Evolutionary conservation across 1,284 basidiomycete genomes (phyloP).

Genomic region (Omphalotus olearius): DNA sequence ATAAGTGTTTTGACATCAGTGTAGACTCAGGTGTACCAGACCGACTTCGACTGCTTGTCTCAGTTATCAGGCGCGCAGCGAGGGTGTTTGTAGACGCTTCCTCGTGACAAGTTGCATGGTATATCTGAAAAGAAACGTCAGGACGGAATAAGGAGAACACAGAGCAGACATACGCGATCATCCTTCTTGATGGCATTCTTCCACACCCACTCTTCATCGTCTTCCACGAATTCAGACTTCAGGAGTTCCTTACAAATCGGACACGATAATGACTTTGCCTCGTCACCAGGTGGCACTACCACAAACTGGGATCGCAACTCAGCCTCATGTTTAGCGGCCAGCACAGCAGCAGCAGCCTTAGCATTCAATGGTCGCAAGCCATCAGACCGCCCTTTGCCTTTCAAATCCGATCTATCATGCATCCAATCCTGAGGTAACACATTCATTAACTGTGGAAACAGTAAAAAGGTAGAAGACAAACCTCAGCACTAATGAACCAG

Average conservation of each 20-base stretch:
- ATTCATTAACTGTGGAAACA: conserved; percentile 17
- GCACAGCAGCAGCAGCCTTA: conserved; percentile 60
- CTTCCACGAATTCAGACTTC: conserved; percentile 91
- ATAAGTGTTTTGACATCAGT: neutral
- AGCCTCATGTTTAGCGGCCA: conserved; percentile 67
- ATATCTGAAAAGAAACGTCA: conserved; percentile 48
- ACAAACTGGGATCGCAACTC: conserved; percentile 79
- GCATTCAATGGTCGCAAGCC: conserved; percentile 44
- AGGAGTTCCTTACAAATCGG: conserved; percentile 96
- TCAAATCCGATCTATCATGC: conserved; percentile 57
- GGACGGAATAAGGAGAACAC: neutral
- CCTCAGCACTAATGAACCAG: conserved; percentile 87
- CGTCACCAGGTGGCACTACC: conserved; percentile 83
- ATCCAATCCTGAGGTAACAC: conserved; percentile 73
- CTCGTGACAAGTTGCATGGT: conserved; percentile 89
- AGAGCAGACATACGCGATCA: conserved; percentile 56
- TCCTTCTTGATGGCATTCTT: conserved; percentile 84
- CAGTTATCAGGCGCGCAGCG: conserved; percentile 61
- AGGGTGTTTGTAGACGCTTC: conserved; percentile 67
- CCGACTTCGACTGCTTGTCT: conserved; percentile 56
- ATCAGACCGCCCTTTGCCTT: conserved; percentile 62
- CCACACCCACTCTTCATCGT: conserved; percentile 99
- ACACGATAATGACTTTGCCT: conserved; percentile 78
- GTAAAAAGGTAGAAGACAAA: conserved; percentile 38
- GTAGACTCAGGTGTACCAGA: conserved; percentile 62